These are phyloP conservation scores for Pestalotiopsis sp. DNA, from an alignment of 2,329 filamentous ascomycete species.

Conservation along the genomic window DNA sequence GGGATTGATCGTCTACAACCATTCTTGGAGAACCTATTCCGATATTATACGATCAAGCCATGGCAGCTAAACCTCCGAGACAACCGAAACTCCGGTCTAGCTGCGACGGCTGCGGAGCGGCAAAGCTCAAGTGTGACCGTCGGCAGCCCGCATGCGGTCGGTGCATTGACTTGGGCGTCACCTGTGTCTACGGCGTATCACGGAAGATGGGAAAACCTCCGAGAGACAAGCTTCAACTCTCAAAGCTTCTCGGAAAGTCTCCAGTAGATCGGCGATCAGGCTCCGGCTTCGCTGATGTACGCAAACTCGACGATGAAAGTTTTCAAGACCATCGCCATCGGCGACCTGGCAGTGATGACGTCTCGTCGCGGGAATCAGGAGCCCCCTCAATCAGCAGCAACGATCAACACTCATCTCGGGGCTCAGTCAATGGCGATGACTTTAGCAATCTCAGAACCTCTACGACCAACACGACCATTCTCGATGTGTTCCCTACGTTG, in stretches of 20 bases:
- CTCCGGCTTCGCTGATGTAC: not conserved
- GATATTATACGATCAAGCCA: not conserved
- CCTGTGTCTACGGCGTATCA: constrained; percentile 25
- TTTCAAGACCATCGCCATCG: not conserved
- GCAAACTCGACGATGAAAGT: not conserved
- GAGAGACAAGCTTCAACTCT: constrained; percentile 12
- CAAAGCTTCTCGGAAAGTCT: not conserved
- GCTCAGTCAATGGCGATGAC: not conserved
- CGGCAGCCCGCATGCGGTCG: constrained; percentile 15
- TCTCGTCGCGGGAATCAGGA: not conserved
- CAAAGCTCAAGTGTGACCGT: constrained; percentile 20
- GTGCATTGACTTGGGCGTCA: constrained; percentile 12
- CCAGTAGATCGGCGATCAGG: not conserved
- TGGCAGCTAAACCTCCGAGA: not conserved
- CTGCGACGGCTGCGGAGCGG: constrained; percentile 18
- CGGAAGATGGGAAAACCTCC: constrained; percentile 26
- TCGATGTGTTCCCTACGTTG: constrained; percentile 12
- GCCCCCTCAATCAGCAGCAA: not conserved
- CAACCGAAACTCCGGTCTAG: constrained; percentile 16
- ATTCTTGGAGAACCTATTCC: not conserved
- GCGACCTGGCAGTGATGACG: not conserved
- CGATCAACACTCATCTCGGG: not conserved
- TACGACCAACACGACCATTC: not conserved
- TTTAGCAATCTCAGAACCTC: not conserved
- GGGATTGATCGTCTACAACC: not conserved